phyloP scores from a whole-genome alignment of 176 grass and related monocot genomes.

The Saccharum spontaneum region DNA sequence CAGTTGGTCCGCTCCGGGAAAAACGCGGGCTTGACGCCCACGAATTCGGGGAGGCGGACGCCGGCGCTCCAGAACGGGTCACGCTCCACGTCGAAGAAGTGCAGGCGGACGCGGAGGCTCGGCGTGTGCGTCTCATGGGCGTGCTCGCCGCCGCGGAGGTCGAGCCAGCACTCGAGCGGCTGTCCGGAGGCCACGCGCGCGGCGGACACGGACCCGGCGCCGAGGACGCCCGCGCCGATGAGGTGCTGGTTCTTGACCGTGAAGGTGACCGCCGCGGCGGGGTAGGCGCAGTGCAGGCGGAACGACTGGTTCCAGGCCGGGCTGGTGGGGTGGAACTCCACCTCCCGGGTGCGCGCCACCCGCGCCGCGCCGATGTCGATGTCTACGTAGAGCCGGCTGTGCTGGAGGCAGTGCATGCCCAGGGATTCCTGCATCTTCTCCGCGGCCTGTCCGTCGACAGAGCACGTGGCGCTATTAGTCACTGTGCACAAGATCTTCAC shows the following conservation, averaged over 20 bases:
- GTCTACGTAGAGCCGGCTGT: constrained; percentile 64
- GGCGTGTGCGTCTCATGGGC: constrained; percentile 39
- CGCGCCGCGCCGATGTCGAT: constrained; percentile 69
- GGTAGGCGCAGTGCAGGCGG: constrained; percentile 72
- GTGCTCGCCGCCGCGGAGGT: constrained; percentile 57
- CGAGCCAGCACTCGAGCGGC: constrained; percentile 47
- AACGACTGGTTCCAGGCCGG: constrained; percentile 89
- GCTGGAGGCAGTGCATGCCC: constrained; percentile 35
- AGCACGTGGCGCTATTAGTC: background rate
- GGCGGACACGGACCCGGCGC: constrained; percentile 44
- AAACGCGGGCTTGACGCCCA: constrained; percentile 48
- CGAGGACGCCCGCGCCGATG: constrained; percentile 50
- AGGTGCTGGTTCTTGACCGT: constrained; percentile 71
- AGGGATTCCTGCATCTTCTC: constrained; percentile 60
- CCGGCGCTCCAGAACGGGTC: constrained; percentile 71
- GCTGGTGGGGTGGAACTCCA: constrained; percentile 56
- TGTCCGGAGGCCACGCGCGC: constrained; percentile 34
- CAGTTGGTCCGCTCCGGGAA: constrained; percentile 66
- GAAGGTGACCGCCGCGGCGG: constrained; percentile 40
- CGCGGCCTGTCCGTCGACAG: constrained; percentile 27
- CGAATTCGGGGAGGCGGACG: constrained; percentile 32
- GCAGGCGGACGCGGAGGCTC: constrained; percentile 46
- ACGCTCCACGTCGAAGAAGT: constrained; percentile 30
- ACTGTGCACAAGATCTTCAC: background rate
- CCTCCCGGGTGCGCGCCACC: constrained; percentile 66